phyloP scores from a whole-genome alignment of 169 alveolate species.

The Plasmodium malariae region DNA sequence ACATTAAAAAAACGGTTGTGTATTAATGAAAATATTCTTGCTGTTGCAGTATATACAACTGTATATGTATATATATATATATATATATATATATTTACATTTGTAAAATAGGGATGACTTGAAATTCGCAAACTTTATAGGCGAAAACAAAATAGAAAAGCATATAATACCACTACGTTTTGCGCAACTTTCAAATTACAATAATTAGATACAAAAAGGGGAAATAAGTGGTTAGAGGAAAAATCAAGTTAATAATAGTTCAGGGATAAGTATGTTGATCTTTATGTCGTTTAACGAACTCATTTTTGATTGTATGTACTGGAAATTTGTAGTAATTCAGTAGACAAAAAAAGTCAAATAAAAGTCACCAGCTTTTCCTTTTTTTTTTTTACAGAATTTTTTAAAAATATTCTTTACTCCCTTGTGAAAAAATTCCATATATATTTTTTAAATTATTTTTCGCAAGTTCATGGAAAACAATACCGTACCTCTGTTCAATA shows the following conservation, averaged over 20 bases:
- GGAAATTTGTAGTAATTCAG: not conserved
- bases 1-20: too few species aligned
- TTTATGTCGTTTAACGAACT: not conserved
- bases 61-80: too few species aligned
- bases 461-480: too few species aligned
- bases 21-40: too few species aligned
- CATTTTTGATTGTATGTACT: not conserved
- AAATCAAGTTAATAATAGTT: not conserved
- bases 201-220: not conserved
- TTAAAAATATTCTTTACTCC: not conserved
- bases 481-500: too few species aligned
- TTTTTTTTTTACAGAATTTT: not conserved
- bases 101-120: not conserved
- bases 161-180: not conserved
- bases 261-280: not conserved
- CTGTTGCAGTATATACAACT: too few species aligned
- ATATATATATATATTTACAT: not conserved
- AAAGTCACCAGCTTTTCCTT: not conserved
- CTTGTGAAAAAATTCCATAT: not conserved
- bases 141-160: not conserved
- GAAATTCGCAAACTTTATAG: too few species aligned
- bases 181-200: not conserved
- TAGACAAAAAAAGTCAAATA: not conserved
- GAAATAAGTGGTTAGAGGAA: not conserved
- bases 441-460: too few species aligned